Conservation (phyloP, 2,329 filamentous ascomycete genomes). For the Beauveria rudraprayagi region DNA sequence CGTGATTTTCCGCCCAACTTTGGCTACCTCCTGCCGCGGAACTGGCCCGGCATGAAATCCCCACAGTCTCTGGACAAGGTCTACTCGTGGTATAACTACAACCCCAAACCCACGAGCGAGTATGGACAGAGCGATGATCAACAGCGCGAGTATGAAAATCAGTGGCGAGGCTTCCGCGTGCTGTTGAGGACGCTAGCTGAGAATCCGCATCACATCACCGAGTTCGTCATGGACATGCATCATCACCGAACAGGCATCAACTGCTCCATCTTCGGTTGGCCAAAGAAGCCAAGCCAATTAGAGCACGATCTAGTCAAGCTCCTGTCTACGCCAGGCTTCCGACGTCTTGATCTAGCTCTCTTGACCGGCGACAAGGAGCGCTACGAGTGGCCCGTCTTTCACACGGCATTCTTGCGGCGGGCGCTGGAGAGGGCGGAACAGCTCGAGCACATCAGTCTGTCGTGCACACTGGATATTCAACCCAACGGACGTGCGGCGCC, state of each 20-base stretch:
- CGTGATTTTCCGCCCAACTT: too few species aligned
- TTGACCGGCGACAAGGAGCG: slow-evolving; percentile 10
- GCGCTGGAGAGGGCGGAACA: slow-evolving; percentile 12
- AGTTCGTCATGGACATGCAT: slow-evolving; percentile 26
- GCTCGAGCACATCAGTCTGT: slow-evolving; percentile 19
- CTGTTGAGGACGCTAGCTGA: slow-evolving; percentile 20
- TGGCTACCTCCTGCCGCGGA: too few species aligned
- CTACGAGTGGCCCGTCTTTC: slow-evolving; percentile 11
- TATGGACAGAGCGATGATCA: background rate
- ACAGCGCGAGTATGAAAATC: slow-evolving; percentile 10
- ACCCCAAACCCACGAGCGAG: too few species aligned
- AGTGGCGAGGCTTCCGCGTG: slow-evolving; percentile 26
- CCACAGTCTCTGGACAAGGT: too few species aligned
- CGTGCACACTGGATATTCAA: slow-evolving; percentile 12
- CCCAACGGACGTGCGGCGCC: background rate
- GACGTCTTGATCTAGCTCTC: slow-evolving; percentile 21
- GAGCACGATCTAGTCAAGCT: slow-evolving; percentile 17
- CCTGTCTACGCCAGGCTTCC: slow-evolving; percentile 20
- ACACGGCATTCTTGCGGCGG: slow-evolving; percentile 11
- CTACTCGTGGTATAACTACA: too few species aligned
- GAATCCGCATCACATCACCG: slow-evolving; percentile 21
- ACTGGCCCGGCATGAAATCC: too few species aligned
- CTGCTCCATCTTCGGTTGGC: slow-evolving; percentile 21
- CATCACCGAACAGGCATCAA: slow-evolving; percentile 23
- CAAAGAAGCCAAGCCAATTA: slow-evolving; percentile 14